Percentiles rank a stretch among this genome's conserved stretches.
phyloP scores from a whole-genome alignment of 495 filamentous ascomycete genomes.

The Aspergillus hancockii region DNA sequence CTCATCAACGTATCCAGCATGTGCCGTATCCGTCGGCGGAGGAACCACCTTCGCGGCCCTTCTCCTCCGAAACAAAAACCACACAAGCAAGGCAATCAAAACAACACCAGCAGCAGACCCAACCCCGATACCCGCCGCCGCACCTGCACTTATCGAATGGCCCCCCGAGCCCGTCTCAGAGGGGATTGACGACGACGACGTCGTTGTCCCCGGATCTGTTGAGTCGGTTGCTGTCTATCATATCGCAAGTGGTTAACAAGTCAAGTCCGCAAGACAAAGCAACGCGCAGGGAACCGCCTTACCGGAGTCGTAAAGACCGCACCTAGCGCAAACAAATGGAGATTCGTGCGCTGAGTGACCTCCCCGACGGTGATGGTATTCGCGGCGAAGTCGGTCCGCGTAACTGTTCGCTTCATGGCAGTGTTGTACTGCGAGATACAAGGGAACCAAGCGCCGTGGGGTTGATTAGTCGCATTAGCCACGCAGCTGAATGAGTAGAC shows the following conservation, averaged over 20 bases:
- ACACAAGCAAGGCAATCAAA: slow-evolving; percentile 1
- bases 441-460: slow-evolving; percentile 7
- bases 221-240: neutral
- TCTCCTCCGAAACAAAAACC: slow-evolving; percentile 8
- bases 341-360: slow-evolving; percentile 10
- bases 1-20: neutral
- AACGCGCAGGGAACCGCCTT: slow-evolving; percentile 11
- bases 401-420: neutral
- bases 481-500: slow-evolving; percentile 8
- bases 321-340: slow-evolving; percentile 27
- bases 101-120: slow-evolving; percentile 5
- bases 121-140: slow-evolving; percentile 12
- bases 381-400: slow-evolving; percentile 7
- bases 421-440: slow-evolving; percentile 5
- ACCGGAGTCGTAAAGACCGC: slow-evolving; percentile 27
- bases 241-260: neutral
- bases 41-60: neutral
- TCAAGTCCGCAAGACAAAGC: too few relatives aligned
- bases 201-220: neutral
- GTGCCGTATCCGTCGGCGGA: neutral
- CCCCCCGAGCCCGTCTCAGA: neutral
- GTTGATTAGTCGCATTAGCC: neutral
- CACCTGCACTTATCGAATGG: slow-evolving; percentile 6
- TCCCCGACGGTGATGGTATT: slow-evolving; percentile 16
- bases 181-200: neutral